Evolutionary conservation across 1,139 yeast species (phyloP), one percentile per base, ranked within the genome.

Genomic region (Kodamaea sp.): DNA sequence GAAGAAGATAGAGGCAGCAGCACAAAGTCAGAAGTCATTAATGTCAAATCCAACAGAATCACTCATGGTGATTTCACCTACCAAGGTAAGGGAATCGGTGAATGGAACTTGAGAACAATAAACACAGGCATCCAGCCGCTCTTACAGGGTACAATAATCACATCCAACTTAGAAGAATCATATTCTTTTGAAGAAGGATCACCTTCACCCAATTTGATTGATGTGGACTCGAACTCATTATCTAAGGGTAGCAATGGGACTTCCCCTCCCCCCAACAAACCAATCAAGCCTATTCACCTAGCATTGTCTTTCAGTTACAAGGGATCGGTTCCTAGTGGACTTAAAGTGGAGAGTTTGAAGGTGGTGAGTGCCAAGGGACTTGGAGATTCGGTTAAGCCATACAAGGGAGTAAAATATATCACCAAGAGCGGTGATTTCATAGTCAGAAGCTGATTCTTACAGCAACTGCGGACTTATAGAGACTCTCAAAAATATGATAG

Each of bases 401-500:
- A 81, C 66, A 92, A 90, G 56, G 97, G 98, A 1, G 97, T 90
- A 18, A 85, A 90, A 52, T 90, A 90, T 53, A 63, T 76, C 9
- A 80, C 96, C 4, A 63, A 63, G 34, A 71, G 86, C 0, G 88
- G 84, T 0, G 80, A 82, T 38, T 79, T 65, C 50, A 61, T 78
- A 15, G 64, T 80, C 4, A 29, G 40, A 9, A 24, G 26, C 15
- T 24, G 13, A 18, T n/a, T n/a, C n/a, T n/a, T n/a, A n/a, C n/a
- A n/a, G n/a, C n/a, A n/a, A n/a, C n/a, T n/a, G n/a, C n/a, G n/a
- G n/a, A n/a, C n/a, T n/a, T n/a, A n/a, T n/a, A n/a, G n/a, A n/a
- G n/a, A n/a, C n/a, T n/a, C n/a, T n/a, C n/a, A n/a, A n/a, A n/a
- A n/a, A n/a, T n/a, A n/a, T n/a, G n/a, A n/a, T n/a, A n/a, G n/a